Conservation (phyloP, 495 filamentous ascomycete genomes). For the Xylaria longipes region DNA sequence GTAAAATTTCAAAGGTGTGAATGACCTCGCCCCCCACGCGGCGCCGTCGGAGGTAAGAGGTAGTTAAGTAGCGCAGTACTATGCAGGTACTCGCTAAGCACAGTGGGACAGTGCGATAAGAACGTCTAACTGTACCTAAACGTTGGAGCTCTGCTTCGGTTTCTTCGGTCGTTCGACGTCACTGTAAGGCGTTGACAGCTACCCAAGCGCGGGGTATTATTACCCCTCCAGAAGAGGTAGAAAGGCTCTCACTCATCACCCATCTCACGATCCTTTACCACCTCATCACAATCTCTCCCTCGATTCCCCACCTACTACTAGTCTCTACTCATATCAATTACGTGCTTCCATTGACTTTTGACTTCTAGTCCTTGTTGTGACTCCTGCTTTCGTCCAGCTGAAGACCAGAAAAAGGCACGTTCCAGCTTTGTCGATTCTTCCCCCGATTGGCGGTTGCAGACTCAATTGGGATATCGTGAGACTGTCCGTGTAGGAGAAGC, state of each 20-base stretch:
- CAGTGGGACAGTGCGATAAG: slow-evolving; percentile 3
- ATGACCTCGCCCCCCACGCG: slow-evolving; percentile 17
- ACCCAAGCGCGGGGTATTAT: slow-evolving; percentile 16
- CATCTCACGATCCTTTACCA: slow-evolving; percentile 1
- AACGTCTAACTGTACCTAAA: neutral
- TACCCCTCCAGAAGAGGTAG: slow-evolving; percentile 14
- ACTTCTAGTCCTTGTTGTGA: neutral
- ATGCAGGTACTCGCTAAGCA: slow-evolving; percentile 4
- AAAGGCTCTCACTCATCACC: slow-evolving; percentile 17
- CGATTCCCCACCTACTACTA: slow-evolving; percentile 11
- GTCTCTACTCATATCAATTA: neutral
- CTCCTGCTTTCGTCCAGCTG: neutral
- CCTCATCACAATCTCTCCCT: neutral
- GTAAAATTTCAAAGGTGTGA: neutral
- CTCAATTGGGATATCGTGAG: slow-evolving; percentile 18
- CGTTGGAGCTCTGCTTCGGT: neutral
- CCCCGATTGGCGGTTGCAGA: neutral
- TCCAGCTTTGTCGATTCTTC: neutral
- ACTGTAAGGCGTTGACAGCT: neutral
- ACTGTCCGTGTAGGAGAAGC: neutral
- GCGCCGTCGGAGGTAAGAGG: too few species aligned
- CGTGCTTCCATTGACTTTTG: neutral
- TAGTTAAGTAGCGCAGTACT: too few species aligned
- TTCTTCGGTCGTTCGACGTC: slow-evolving; percentile 19
- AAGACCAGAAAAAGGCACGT: neutral